phyloP scores from a whole-genome alignment of 352 stramenopile species.

The Globisporangium splendens region DNA sequence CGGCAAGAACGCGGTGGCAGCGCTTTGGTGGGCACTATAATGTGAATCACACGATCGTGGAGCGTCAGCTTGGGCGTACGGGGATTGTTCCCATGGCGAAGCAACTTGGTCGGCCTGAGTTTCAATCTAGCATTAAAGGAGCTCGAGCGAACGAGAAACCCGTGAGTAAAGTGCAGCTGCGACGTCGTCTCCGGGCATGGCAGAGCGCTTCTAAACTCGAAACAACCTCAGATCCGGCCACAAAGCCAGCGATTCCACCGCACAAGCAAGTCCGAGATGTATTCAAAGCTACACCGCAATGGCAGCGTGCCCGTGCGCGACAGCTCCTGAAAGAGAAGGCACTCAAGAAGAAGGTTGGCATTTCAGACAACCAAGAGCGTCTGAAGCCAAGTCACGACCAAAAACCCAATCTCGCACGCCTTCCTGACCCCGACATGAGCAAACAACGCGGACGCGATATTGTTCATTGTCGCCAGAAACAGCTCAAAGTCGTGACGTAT shows the following conservation, averaged over 20 bases:
- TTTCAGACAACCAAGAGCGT: not conserved
- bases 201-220: not conserved
- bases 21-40: slow-evolving; percentile 15
- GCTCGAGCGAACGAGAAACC: not conserved
- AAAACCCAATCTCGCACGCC: not conserved
- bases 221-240: not conserved
- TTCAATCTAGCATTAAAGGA: too few relatives aligned
- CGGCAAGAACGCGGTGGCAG: slow-evolving; percentile 13
- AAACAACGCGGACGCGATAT: slow-evolving; percentile 20
- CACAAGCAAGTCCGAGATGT: not conserved
- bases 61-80: slow-evolving; percentile 23
- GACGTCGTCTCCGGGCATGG: slow-evolving; percentile 4
- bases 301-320: slow-evolving; percentile 10
- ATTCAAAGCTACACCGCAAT: slow-evolving; percentile 13
- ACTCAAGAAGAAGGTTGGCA: not conserved
- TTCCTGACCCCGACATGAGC: slow-evolving; percentile 15
- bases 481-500: slow-evolving; percentile 5
- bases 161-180: not conserved
- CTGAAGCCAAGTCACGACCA: not conserved
- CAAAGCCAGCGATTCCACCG: not conserved
- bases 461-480: slow-evolving; percentile 14
- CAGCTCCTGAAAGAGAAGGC: slow-evolving; percentile 5
- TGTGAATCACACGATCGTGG: slow-evolving; percentile 22
- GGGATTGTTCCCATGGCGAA: slow-evolving; percentile 20
- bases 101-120: not conserved